Percentiles rank a stretch among this genome's conserved stretches.
Evolutionary conservation across 179 eudicot genomes (phyloP).

Genomic region (Camellia oleifera): DNA sequence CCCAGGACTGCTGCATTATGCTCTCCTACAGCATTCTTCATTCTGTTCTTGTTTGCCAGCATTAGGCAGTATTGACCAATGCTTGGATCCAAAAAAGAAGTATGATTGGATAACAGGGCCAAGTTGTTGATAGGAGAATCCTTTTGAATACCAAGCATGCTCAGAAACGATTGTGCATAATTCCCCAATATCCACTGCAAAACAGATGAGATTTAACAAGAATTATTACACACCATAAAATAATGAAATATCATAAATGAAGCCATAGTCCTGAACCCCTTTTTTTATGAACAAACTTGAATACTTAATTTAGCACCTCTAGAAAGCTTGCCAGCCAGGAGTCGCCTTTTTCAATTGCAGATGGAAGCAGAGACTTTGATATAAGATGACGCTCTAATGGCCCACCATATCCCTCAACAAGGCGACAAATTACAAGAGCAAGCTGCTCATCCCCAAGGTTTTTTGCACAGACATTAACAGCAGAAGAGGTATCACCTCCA

Average conservation of each 20-base stretch:
- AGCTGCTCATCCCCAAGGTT: conserved; percentile 95
- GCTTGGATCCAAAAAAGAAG: conserved; percentile 74
- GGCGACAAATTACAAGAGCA: conserved; percentile 94
- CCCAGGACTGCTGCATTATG: conserved; percentile 52
- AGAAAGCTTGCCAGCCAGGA: conserved; percentile 85
- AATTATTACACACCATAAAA: not conserved
- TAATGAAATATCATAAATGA: not conserved
- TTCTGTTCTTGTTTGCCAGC: conserved; percentile 63
- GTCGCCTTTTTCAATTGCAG: conserved; percentile 75
- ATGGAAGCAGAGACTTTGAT: conserved; percentile 76
- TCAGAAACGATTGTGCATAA: conserved; percentile 54
- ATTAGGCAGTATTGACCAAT: conserved; percentile 83
- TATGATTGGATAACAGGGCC: conserved; percentile 32
- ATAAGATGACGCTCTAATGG: conserved; percentile 64
- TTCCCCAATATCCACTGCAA: conserved; percentile 83
- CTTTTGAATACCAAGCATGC: conserved; percentile 54
- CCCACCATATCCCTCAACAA: conserved; percentile 83
- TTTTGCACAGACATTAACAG: conserved; percentile 90
- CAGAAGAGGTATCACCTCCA: conserved; percentile 90
- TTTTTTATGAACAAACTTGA: conserved; percentile 2
- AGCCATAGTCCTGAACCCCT: not conserved
- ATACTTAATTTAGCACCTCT: conserved; percentile 47
- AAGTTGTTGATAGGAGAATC: conserved; percentile 33
- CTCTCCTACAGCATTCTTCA: conserved; percentile 92
- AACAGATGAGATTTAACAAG: conserved; percentile 17